Percentiles rank a stretch among this genome's conserved stretches.
These are phyloP conservation scores for Zea luxurians DNA, from an alignment of 176 grass and related monocot genomes.

Conservation along the genomic window DNA sequence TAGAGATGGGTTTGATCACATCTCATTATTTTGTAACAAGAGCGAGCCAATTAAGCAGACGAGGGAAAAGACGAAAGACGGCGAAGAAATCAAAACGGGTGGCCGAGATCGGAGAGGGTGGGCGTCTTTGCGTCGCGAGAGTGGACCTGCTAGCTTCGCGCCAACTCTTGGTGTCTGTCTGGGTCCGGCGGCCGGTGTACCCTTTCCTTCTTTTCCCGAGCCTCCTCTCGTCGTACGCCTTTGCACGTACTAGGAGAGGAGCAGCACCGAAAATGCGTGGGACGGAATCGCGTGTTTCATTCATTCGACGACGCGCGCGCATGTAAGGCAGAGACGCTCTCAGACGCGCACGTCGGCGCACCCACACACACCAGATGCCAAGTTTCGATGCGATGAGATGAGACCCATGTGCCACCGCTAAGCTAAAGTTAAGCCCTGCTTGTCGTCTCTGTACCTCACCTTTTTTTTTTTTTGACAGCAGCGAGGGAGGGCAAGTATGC, in stretches of 20 bases:
- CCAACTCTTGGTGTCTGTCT: neutral
- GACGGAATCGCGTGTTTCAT: constrained; percentile 12
- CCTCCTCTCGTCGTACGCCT: too few relatives aligned
- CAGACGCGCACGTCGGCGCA: neutral
- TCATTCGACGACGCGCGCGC: neutral
- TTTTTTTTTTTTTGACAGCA: neutral
- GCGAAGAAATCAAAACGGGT: neutral
- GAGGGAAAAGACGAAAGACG: neutral
- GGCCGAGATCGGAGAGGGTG: neutral
- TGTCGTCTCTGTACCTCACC: neutral
- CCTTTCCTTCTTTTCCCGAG: neutral
- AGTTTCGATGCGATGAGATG: neutral
- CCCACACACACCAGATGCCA: neutral
- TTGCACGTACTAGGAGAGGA: neutral
- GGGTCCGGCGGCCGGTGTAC: neutral
- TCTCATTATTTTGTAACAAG: too few relatives aligned
- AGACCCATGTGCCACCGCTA: neutral
- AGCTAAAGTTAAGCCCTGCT: constrained; percentile 1
- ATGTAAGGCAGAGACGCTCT: neutral
- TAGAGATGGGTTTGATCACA: too few relatives aligned
- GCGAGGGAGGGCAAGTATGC: neutral
- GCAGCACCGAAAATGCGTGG: neutral
- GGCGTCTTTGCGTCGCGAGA: neutral
- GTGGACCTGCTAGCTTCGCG: neutral
- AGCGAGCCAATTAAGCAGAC: neutral